Conservation (phyloP, 2,329 filamentous ascomycete species). For the Xylaria sp. region DNA sequence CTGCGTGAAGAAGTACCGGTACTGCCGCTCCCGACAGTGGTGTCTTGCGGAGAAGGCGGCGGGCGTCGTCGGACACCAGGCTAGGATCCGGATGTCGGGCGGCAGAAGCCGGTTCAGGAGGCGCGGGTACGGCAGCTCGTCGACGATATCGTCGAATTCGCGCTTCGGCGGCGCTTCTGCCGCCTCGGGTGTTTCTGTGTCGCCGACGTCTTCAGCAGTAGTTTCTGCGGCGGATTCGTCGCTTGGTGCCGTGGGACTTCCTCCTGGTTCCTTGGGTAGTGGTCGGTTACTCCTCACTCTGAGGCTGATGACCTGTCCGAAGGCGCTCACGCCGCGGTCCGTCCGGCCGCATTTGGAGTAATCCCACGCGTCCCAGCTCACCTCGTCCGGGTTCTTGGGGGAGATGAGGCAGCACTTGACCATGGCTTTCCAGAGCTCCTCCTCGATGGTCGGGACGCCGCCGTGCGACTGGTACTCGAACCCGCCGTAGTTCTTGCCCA, state of each 20-base stretch:
- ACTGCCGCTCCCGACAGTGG: slow-evolving; percentile 89
- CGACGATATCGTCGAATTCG: slow-evolving; percentile 72
- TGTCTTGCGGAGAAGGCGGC: slow-evolving; percentile 88
- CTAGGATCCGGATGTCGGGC: slow-evolving; percentile 86
- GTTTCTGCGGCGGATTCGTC: slow-evolving; percentile 23
- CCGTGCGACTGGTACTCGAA: slow-evolving; percentile 86
- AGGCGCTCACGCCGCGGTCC: slow-evolving; percentile 92
- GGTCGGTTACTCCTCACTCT: slow-evolving; percentile 83
- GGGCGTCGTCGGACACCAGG: slow-evolving; percentile 89
- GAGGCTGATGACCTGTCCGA: slow-evolving; percentile 92
- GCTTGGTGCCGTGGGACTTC: not conserved
- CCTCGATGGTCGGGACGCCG: slow-evolving; percentile 83
- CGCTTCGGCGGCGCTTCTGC: slow-evolving; percentile 39
- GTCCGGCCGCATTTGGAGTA: slow-evolving; percentile 97
- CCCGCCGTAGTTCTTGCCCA: slow-evolving; percentile 91
- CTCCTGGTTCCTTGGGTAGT: slow-evolving; percentile 52
- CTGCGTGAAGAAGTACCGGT: slow-evolving; percentile 98
- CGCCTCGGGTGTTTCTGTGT: slow-evolving; percentile 24
- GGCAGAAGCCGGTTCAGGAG: slow-evolving; percentile 89
- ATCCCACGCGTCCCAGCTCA: slow-evolving; percentile 85
- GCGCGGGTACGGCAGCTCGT: slow-evolving; percentile 86
- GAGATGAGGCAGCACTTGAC: slow-evolving; percentile 84
- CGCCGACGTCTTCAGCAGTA: slow-evolving; percentile 15
- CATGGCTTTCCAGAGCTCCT: slow-evolving; percentile 92
- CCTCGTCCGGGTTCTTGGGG: slow-evolving; percentile 67